Base-by-base conservation (phyloP, 805 yeast genomes). In the Kodamaea kakaduensis region DNA sequence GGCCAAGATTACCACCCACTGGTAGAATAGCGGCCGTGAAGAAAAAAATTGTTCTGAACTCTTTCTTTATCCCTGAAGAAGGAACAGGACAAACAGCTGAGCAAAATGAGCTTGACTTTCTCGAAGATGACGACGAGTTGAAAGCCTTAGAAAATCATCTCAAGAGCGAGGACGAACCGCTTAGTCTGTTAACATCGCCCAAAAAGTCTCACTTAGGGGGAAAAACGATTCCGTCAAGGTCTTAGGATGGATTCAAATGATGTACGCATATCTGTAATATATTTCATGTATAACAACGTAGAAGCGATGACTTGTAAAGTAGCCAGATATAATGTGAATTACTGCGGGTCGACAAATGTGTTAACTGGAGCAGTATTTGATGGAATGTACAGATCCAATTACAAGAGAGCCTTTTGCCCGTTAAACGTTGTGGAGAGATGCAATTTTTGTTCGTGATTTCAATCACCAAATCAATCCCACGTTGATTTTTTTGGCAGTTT, bases 1-100 rank as follows among this genome's bases (percentile, higher is more conserved):
- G 89, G 45, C 82, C 95, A 1, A 81, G 88, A 50, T 64, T 93
- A 33, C 96, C 97, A 9, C 96, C 96, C 5, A 84, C 86, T 19
- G 96, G 96, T 23, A 87, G 83, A 57, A 84, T 89, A 23, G 60
- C 83, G 4, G 72, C 76, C 1, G 60, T 75, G 5, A 87, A 86
- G 60, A 86, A 81, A 62, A 81, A 75, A 47, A 51, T 72, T 9
- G 59, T 77, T 4, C 64, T 74, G 0, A 67, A 57, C 27, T 68
- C 83, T 0, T 83, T 73, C 49, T 72, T 81, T 45, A 52, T 35
- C 10, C 21, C 34, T 3, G 29, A 15, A 5, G 17, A 26, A 5
- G 17, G 19, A 3, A 5, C 29, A 6, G 29, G 17, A 9, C 6
- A 9, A 7, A 19, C 13, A 26, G 29, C 7, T 9, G 19, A 16